Evolutionary conservation across 495 filamentous ascomycete genomes (phyloP).

Genomic region (Astrocystis sublimbata): DNA sequence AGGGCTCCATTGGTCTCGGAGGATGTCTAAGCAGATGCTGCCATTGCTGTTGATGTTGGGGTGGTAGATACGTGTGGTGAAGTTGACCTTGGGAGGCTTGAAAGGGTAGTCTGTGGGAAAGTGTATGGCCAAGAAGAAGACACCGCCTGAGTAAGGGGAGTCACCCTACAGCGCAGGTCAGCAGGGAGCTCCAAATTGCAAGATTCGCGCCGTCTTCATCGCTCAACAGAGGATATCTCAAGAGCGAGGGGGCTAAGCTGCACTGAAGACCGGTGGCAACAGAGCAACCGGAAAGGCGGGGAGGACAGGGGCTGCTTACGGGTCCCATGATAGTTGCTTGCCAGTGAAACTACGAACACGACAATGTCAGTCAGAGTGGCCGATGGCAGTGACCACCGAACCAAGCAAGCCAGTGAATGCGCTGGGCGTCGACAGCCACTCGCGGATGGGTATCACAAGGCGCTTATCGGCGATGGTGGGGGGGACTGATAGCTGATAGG

Average conservation of each 20-base stretch:
- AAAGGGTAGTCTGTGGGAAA: conserved; percentile 99
- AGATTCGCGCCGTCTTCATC: not conserved
- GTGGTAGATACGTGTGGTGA: conserved; percentile 99
- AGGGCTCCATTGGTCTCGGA: conserved; percentile 98
- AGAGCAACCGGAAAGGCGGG: not conserved
- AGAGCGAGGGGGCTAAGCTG: not conserved
- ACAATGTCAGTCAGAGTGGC: conserved; percentile 34
- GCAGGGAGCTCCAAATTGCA: conserved; percentile 19
- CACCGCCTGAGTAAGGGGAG: conserved; percentile 93
- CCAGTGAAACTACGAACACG: conserved; percentile 85
- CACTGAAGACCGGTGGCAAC: not conserved
- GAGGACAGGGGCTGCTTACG: conserved; percentile 61
- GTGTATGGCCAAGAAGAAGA: conserved; percentile 97
- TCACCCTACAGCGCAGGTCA: conserved; percentile 63
- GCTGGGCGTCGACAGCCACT: not conserved
- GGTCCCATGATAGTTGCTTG: conserved; percentile 99
- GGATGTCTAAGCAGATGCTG: conserved; percentile 96
- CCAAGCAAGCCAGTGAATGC: not conserved
- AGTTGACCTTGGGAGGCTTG: conserved; percentile 99
- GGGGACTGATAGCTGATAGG: conserved; percentile 20
- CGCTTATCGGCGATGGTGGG: conserved; percentile 22
- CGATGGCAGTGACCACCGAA: not conserved
- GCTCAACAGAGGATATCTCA: not conserved
- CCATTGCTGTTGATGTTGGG: conserved; percentile 99
- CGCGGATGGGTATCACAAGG: conserved; percentile 8